These are phyloP conservation scores for Stachybotrys chartarum DNA, from an alignment of 2,329 filamentous ascomycete species.

Conservation along the genomic window DNA sequence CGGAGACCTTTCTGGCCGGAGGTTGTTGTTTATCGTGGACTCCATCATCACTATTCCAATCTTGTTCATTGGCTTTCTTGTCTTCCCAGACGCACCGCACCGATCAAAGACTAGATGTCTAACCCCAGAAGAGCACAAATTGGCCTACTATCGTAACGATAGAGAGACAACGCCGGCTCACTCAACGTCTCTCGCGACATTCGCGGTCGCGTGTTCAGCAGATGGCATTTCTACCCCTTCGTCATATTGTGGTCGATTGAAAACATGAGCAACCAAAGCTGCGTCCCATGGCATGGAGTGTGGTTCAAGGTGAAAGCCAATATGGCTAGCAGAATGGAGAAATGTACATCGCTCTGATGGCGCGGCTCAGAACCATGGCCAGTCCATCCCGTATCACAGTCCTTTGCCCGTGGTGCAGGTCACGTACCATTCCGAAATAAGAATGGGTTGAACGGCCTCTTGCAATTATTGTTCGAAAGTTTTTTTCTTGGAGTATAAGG, in stretches of 20 bases:
- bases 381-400: no score
- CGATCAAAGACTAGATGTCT: conserved; percentile 23
- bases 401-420: no score
- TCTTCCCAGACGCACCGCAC: conserved; percentile 21
- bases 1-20: conserved; percentile 26
- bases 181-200: conserved; percentile 24
- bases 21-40: conserved; percentile 54
- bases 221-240: conserved; percentile 32
- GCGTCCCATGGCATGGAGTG: conserved; percentile 27
- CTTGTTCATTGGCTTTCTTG: conserved; percentile 35
- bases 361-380: no score
- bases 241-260: conserved; percentile 29
- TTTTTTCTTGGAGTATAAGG: no score
- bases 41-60: conserved; percentile 49
- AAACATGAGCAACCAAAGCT: conserved; percentile 27
- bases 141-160: conserved; percentile 22
- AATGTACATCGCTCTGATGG: no score
- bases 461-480: no score
- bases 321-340: no score
- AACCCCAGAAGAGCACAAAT: conserved; percentile 16
- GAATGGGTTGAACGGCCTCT: no score
- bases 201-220: conserved; percentile 26
- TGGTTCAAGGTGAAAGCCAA: conserved; percentile 29
- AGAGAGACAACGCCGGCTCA: conserved; percentile 18
- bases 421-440: no score